These are phyloP conservation scores for Penicillium psychrofluorescens DNA, from an alignment of 495 filamentous ascomycete genomes.

Conservation along the genomic window DNA sequence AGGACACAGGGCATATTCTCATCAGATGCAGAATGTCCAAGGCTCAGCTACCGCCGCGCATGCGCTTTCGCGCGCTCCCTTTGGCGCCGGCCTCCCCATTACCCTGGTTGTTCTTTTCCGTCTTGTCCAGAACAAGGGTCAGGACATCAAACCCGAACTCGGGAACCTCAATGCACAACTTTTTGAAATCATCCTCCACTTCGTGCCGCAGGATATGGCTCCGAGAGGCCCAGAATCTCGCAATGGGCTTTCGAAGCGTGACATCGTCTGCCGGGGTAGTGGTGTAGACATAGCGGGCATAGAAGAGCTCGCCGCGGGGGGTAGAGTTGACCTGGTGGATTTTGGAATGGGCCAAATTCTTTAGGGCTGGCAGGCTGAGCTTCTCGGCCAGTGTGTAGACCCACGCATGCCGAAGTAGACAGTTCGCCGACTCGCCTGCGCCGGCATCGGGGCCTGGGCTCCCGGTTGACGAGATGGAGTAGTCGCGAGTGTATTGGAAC, in stretches of 20 bases:
- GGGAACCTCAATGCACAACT: conserved; percentile 80
- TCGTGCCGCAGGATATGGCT: conserved; percentile 75
- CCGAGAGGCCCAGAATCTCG: conserved; percentile 82
- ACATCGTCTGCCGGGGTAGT: conserved; percentile 62
- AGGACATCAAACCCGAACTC: conserved; percentile 92
- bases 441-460: conserved; percentile 48
- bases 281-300: conserved; percentile 84
- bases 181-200: conserved; percentile 72
- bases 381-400: conserved; percentile 86
- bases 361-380: conserved; percentile 63
- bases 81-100: conserved; percentile 23
- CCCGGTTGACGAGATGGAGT: conserved; percentile 63
- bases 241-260: conserved; percentile 72
- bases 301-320: conserved; percentile 78
- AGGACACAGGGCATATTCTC: neutral
- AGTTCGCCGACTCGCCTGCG: conserved; percentile 63
- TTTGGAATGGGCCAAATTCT: conserved; percentile 73
- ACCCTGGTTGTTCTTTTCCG: conserved; percentile 44
- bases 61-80: conserved; percentile 26
- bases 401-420: conserved; percentile 77
- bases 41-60: conserved; percentile 17
- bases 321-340: conserved; percentile 84
- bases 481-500: conserved; percentile 88
- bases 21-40: conserved; percentile 1
- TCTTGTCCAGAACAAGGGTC: conserved; percentile 55